Conservation (phyloP, 2,329 filamentous ascomycete genomes). For the Plectosphaerella cucumerina region DNA sequence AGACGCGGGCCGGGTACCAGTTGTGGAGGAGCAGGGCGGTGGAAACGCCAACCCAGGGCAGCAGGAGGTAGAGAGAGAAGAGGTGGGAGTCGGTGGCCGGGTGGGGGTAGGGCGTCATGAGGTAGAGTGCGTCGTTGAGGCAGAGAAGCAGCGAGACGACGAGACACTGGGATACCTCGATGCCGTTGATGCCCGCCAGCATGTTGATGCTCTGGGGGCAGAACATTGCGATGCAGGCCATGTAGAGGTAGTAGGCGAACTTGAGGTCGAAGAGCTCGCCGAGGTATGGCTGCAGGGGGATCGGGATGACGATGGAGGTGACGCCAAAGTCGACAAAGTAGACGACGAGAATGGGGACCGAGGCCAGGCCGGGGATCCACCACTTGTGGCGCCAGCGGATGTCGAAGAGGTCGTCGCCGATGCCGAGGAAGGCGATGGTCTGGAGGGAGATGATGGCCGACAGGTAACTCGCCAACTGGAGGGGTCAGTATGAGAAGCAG, state of each 20-base stretch:
- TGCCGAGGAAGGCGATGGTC: conserved; percentile 82
- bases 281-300: conserved; percentile 77
- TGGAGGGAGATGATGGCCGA: conserved; percentile 92
- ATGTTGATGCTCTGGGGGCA: conserved; percentile 99
- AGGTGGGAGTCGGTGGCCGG: conserved; percentile 94
- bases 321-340: conserved; percentile 99
- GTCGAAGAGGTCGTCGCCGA: conserved; percentile 95
- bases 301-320: conserved; percentile 88
- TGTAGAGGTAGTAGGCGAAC: conserved; percentile 88
- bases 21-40: conserved; percentile 84
- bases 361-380: conserved; percentile 91
- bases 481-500: neutral
- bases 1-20: conserved; percentile 92
- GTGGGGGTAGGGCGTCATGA: conserved; percentile 79
- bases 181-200: conserved; percentile 97
- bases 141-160: conserved; percentile 81
- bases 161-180: conserved; percentile 91
- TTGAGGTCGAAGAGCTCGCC: conserved; percentile 82
- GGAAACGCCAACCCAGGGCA: conserved; percentile 92
- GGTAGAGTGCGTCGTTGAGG: conserved; percentile 84
- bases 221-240: conserved; percentile 95
- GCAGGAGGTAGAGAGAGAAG: conserved; percentile 90
- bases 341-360: conserved; percentile 88
- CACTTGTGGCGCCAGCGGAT: conserved; percentile 99
- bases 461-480: conserved; percentile 85